These are phyloP conservation scores for Aaosphaeria pasadenensis DNA, from an alignment of 2,329 filamentous ascomycete species.

Conservation along the genomic window DNA sequence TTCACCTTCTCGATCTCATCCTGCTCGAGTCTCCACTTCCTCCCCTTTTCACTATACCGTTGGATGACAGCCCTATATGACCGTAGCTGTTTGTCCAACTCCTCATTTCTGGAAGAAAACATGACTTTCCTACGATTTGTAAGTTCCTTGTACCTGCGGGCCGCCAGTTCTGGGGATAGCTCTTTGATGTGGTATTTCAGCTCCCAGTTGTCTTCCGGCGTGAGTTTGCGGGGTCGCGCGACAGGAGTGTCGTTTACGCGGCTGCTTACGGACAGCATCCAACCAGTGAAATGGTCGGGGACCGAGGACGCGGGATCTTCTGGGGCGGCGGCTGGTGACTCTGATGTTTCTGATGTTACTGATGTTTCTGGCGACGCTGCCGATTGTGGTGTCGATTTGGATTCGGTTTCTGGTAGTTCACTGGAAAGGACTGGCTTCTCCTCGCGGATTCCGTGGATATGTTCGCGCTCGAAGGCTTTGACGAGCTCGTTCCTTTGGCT, in stretches of 20 bases:
- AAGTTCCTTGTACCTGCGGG: constrained; percentile 34
- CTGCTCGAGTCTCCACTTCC: constrained; percentile 55
- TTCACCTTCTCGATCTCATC: constrained; percentile 50
- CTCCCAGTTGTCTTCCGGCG: constrained; percentile 56
- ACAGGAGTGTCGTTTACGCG: constrained; percentile 66
- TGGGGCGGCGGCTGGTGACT: neutral
- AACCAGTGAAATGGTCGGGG: constrained; percentile 52
- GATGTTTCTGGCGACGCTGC: neutral
- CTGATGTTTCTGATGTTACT: neutral
- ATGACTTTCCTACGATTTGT: constrained; percentile 55
- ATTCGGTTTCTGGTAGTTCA: neutral
- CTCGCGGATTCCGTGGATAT: constrained; percentile 44
- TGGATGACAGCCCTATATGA: constrained; percentile 47
- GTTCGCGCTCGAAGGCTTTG: constrained; percentile 64
- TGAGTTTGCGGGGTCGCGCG: constrained; percentile 56
- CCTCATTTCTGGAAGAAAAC: constrained; percentile 37
- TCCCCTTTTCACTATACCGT: constrained; percentile 54
- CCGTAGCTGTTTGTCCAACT: constrained; percentile 32
- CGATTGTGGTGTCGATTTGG: neutral
- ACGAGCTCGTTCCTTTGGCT: constrained; percentile 61
- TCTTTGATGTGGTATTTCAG: constrained; percentile 78
- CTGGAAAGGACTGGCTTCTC: neutral
- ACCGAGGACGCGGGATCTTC: constrained; percentile 14
- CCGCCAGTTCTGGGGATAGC: constrained; percentile 17
- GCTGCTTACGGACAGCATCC: constrained; percentile 71